Evolutionary conservation across 805 yeast species (phyloP).

Genomic region (Peterozyma toletana): DNA sequence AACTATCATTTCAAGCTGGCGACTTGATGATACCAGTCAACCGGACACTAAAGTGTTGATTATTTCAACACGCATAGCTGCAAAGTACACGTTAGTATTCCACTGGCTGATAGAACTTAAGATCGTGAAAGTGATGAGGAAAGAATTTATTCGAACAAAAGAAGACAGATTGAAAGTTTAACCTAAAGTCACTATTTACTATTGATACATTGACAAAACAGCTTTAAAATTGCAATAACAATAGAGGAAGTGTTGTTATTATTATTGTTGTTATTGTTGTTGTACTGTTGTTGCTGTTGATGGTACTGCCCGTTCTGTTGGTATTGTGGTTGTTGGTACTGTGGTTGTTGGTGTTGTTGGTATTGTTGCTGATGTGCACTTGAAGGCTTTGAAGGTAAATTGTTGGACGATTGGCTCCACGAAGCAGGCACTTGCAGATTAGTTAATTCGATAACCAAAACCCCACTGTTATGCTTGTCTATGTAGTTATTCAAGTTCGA

Average conservation of each 20-base stretch:
- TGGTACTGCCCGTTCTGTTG: too few relatives aligned
- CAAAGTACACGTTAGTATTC: too few relatives aligned
- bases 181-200: not conserved
- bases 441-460: slow-evolving; percentile 60
- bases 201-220: slow-evolving; percentile 12
- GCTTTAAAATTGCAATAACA: slow-evolving; percentile 7
- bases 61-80: too few relatives aligned
- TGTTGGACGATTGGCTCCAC: slow-evolving; percentile 21
- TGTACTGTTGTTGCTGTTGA: slow-evolving; percentile 1
- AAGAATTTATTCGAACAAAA: too few relatives aligned
- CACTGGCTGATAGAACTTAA: too few relatives aligned
- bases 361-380: slow-evolving; percentile 12
- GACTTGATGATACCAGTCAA: too few relatives aligned
- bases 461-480: slow-evolving; percentile 75
- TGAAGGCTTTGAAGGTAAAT: slow-evolving; percentile 12
- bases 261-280: slow-evolving; percentile 17
- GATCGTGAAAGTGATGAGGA: too few relatives aligned
- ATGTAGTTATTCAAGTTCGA: slow-evolving; percentile 52
- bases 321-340: slow-evolving; percentile 17
- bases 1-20: too few relatives aligned
- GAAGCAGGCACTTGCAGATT: slow-evolving; percentile 35
- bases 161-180: too few relatives aligned
- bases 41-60: too few relatives aligned
- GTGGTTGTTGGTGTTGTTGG: slow-evolving; percentile 15
- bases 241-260: slow-evolving; percentile 16